Base-by-base conservation (phyloP, 768 basidiomycete genomes). In the Suillus paluster region DNA sequence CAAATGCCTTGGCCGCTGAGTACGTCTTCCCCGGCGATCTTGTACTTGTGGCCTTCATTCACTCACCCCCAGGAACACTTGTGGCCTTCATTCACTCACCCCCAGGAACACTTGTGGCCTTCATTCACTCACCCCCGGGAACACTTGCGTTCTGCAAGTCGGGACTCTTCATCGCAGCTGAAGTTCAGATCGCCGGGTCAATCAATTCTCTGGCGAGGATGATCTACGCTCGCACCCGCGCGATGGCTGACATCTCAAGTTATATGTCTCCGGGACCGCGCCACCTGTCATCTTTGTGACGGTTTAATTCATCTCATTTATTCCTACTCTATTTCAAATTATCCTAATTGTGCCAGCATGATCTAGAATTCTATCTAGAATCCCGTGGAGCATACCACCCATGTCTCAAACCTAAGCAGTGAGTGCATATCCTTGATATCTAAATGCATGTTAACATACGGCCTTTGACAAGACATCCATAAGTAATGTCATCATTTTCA, bases 1-100 rank as follows among this genome's bases (percentile, higher is more conserved):
- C 3, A 9, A 0, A 7, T 74, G 72, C 30, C 2, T 0, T 5
- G 36, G 14, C 27, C 25, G 25, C 48, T 68, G 57, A 56, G 63
- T 65, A 45, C 39, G 63, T 56, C 38, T 27, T 44, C 30, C 14
- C 19, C 19, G 14, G 6, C 2, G 4, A 19, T 25, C 23, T 25
- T 25, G 36, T 39, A 17, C 17, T 25, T 7, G 9, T 39, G 10
- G 36, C 36, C 0, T 19, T 19, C 12, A 25, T 39, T 25, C 10
- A 38, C 23, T 1, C 23, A 39, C 42, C 10, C n/a, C 10, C 42
- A 9, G 42, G 9, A 44, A 44, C n/a, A 17, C 17, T 25, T 7
- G 9, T 39, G 10, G 36, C 36, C 0, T 19, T 19, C 12, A 25
- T 39, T 25, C 10, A 38, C 23, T 1, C 23, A 39, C 42, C 10